Evolutionary conservation across 78 protist genomes (phyloP).

Genomic region (Dictyostelium discoideum): DNA sequence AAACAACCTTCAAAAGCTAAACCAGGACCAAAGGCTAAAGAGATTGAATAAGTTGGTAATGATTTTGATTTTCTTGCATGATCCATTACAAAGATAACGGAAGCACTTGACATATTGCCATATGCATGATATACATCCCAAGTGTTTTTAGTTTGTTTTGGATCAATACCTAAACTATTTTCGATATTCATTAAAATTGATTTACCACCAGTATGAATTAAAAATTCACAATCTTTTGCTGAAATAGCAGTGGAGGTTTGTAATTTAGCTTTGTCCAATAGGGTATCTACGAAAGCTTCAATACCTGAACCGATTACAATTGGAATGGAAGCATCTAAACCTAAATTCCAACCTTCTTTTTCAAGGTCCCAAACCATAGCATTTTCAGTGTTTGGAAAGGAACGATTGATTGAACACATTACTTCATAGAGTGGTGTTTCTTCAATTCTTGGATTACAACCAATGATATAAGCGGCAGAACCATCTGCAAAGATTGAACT

Average conservation of each 20-base stretch:
- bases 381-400: constrained; percentile 34
- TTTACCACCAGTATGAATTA: constrained; percentile 68
- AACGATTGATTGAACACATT: not conserved
- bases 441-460: constrained; percentile 24
- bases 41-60: constrained; percentile 32
- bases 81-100: constrained; percentile 64
- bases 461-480: constrained; percentile 61
- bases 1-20: constrained; percentile 75
- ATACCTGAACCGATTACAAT: constrained; percentile 12
- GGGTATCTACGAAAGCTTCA: constrained; percentile 5
- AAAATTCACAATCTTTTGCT: constrained; percentile 47
- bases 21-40: constrained; percentile 69
- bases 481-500: constrained; percentile 63
- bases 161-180: constrained; percentile 13
- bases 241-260: not conserved
- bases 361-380: constrained; percentile 46
- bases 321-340: constrained; percentile 24
- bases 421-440: constrained; percentile 64
- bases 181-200: constrained; percentile 12
- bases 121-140: constrained; percentile 51
- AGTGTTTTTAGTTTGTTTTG: constrained; percentile 6
- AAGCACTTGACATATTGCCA: constrained; percentile 70
- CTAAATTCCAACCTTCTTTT: constrained; percentile 41
- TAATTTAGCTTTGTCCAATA: not conserved
- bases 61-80: constrained; percentile 31